Evolutionary conservation across 768 basidiomycete species (phyloP), one percentile per base, ranked within the genome.

Genomic region (Thelephora ganbajun): DNA sequence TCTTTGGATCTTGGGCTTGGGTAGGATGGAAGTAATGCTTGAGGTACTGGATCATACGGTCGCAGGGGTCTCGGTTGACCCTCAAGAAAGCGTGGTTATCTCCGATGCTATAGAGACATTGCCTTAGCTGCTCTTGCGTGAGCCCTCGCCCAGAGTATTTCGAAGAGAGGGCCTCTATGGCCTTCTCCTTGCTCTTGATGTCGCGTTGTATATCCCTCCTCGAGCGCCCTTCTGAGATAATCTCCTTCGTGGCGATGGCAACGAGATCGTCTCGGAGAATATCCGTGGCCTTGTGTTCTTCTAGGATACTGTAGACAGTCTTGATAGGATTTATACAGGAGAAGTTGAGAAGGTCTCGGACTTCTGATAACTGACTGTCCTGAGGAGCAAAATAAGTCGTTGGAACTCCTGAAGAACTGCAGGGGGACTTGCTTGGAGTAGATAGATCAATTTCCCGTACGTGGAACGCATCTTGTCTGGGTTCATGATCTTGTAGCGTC

Each of bases 391-490:
- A 33, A 50, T 33, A 33, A 43, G n/a, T 44, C 33, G 54, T 54
- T 14, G 7, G 39, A 9, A 41, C 39, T 18, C 46, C 50, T 47
- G 45, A 48, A 33, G 46, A 26, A 26, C 11, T 22, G 33, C 20
- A 50, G 26, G 11, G n/a, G 43, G 35, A 57, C 69, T 53, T 51
- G 83, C 84, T 74, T 88, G 84, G 33, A 89, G 71, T 48, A 90
- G 66, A 61, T 89, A 90, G 33, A 89, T 79, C 50, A 90, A 65
- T 58, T 90, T 90, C 9, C 88, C 88, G 51, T 91, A 91, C 6
- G 84, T 90, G 23, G 83, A 79, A 20, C 88, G 74, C 87, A 90
- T 89, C 56, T 89, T 89, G 58, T 90, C 88, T 0, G 88, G 88
- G 55, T 90, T 91, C 84, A 85, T 88, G 57, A 91, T 90, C 61